A percentile compares a stretch with the other conserved stretches of the same genome.
Evolutionary conservation across 306 rosid species (phyloP).

Genomic region (Trichosanthes truncata): DNA sequence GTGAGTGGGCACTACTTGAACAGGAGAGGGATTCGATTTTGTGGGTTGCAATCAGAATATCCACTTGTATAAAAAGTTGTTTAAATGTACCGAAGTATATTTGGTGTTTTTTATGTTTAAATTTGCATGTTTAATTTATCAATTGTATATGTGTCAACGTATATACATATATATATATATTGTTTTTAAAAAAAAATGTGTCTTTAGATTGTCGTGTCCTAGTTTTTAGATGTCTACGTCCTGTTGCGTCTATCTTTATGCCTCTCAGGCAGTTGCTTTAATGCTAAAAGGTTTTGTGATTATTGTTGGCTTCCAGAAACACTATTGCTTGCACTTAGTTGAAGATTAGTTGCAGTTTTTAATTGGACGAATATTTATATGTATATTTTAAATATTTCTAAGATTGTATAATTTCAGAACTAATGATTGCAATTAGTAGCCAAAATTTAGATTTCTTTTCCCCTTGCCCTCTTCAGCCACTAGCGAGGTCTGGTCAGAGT

Average conservation of each 20-base stretch:
- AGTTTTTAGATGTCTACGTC: not conserved
- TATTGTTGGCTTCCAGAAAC: not conserved
- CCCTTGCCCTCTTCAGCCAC: constrained; percentile 40
- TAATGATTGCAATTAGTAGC: not conserved
- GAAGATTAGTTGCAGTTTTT: not conserved
- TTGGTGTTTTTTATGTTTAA: too few relatives aligned
- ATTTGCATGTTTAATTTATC: too few relatives aligned
- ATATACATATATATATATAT: too few relatives aligned
- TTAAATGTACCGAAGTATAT: too few relatives aligned
- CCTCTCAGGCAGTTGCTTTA: not conserved
- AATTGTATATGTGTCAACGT: too few relatives aligned
- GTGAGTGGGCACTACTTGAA: too few relatives aligned
- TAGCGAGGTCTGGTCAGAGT: constrained; percentile 39
- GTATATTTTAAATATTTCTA: not conserved
- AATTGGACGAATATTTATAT: not conserved
- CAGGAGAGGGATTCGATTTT: too few relatives aligned
- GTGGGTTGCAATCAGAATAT: too few relatives aligned
- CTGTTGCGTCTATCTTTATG: not conserved
- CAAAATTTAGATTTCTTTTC: not conserved
- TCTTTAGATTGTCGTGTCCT: not conserved
- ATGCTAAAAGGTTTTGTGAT: not conserved
- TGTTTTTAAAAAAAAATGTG: too few relatives aligned
- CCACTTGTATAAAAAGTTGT: too few relatives aligned
- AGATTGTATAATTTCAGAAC: constrained; percentile 8
- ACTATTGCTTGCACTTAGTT: not conserved